These are phyloP conservation scores for Clitopilus passeckerianus DNA, from an alignment of 768 basidiomycete genomes.

Conservation along the genomic window DNA sequence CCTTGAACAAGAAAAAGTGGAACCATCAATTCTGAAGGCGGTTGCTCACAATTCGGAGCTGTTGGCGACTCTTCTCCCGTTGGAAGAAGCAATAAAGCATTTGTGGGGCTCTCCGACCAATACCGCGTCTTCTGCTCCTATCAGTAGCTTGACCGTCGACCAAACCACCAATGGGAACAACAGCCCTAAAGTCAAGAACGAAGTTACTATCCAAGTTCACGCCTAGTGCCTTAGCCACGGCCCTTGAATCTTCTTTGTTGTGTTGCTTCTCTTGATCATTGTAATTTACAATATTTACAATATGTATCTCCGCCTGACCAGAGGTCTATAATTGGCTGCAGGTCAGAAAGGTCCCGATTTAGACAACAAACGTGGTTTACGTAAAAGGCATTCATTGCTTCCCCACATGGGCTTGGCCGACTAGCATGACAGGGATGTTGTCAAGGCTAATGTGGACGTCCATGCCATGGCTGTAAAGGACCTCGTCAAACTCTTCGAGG, in stretches of 20 bases:
- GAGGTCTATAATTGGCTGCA: no score
- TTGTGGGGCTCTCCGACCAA: constrained; percentile 36
- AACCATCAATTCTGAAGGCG: constrained; percentile 25
- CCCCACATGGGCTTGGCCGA: background rate
- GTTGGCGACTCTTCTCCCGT: constrained; percentile 35
- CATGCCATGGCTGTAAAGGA: constrained; percentile 28
- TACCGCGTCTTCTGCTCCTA: background rate
- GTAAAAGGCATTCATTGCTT: background rate
- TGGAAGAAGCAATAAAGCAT: constrained; percentile 47
- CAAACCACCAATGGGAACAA: no score
- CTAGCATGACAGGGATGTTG: background rate
- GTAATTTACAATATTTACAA: no score
- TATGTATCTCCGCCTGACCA: no score
- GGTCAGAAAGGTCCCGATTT: background rate
- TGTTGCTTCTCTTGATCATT: no score
- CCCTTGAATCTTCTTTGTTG: no score
- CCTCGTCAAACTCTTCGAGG: constrained; percentile 26
- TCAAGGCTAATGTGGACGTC: constrained; percentile 1
- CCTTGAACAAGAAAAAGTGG: constrained; percentile 33
- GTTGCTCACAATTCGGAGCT: constrained; percentile 40
- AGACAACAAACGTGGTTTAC: background rate
- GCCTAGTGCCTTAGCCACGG: no score
- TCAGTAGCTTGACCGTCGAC: no score
- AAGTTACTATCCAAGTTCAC: no score
- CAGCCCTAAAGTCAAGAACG: no score